Conservation (phyloP, 345 rosid species). For the Arabidopsis suecica region DNA sequence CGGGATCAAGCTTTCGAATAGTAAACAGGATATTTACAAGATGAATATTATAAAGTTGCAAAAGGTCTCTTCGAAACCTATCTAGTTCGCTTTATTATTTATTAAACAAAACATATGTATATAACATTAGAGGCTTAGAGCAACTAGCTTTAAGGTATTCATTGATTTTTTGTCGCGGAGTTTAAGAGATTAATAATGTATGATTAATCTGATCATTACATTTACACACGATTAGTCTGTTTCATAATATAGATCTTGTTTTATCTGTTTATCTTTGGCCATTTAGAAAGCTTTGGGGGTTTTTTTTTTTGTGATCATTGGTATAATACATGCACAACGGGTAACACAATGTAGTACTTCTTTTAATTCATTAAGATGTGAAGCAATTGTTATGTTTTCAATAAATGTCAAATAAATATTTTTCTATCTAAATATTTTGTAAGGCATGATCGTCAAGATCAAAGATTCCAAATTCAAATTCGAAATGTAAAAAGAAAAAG, state of each 20-base stretch:
- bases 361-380: constrained; percentile 8
- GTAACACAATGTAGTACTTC: background rate
- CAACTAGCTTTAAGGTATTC: constrained; percentile 9
- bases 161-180: background rate
- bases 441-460: constrained; percentile 21
- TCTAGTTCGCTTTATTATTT: constrained; percentile 28
- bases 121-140: background rate
- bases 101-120: background rate
- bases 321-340: background rate
- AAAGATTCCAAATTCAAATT: constrained; percentile 42
- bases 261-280: background rate
- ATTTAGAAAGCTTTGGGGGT: background rate
- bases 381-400: constrained; percentile 18
- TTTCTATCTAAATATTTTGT: background rate
- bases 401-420: background rate
- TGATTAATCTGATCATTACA: constrained; percentile 2
- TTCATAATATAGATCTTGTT: background rate
- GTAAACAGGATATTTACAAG: constrained; percentile 28
- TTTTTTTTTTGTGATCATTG: background rate
- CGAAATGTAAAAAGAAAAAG: constrained; percentile 18
- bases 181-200: background rate
- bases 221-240: background rate
- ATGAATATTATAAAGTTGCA: constrained; percentile 11
- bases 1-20: constrained; percentile 41
- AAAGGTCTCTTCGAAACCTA: constrained; percentile 24